Evolutionary conservation across 331 rosid genomes (phyloP).

Genomic region (Quercus tomentella): DNA sequence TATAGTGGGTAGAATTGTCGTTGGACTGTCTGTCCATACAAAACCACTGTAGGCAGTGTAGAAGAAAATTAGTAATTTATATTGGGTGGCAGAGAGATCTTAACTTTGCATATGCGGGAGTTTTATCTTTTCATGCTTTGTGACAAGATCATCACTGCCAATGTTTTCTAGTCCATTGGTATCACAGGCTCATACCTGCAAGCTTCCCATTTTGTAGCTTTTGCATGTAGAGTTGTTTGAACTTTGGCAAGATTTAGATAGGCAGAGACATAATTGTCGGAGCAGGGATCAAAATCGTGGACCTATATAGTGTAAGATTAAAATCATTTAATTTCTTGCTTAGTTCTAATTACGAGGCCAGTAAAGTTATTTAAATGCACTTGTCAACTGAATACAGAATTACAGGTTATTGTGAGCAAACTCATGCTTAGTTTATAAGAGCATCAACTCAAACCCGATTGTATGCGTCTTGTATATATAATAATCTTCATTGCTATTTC

Average conservation of each 20-base stretch:
- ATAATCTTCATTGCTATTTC: not conserved
- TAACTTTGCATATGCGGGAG: not conserved
- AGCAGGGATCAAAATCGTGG: slow-evolving; percentile 46
- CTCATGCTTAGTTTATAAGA: too few species aligned
- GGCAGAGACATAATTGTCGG: slow-evolving; percentile 29
- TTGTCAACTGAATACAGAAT: not conserved
- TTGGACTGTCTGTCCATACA: slow-evolving; percentile 48
- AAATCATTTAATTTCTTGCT: not conserved
- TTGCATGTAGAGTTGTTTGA: slow-evolving; percentile 52
- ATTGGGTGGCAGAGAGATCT: not conserved
- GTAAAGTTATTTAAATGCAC: too few species aligned
- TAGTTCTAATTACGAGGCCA: too few species aligned
- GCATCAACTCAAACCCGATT: too few species aligned
- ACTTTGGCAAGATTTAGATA: slow-evolving; percentile 51
- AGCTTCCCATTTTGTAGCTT: slow-evolving; percentile 34
- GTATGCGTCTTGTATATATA: too few species aligned
- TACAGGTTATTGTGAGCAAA: too few species aligned
- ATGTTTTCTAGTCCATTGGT: not conserved
- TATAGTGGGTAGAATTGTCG: slow-evolving; percentile 38
- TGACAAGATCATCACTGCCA: not conserved
- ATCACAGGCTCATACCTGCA: slow-evolving; percentile 35
- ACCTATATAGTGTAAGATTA: slow-evolving; percentile 19
- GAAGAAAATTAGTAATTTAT: not conserved
- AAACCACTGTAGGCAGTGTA: slow-evolving; percentile 13
- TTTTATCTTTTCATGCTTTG: not conserved